Conservation (phyloP, 2,329 filamentous ascomycete genomes). For the Camillea tinctor region DNA sequence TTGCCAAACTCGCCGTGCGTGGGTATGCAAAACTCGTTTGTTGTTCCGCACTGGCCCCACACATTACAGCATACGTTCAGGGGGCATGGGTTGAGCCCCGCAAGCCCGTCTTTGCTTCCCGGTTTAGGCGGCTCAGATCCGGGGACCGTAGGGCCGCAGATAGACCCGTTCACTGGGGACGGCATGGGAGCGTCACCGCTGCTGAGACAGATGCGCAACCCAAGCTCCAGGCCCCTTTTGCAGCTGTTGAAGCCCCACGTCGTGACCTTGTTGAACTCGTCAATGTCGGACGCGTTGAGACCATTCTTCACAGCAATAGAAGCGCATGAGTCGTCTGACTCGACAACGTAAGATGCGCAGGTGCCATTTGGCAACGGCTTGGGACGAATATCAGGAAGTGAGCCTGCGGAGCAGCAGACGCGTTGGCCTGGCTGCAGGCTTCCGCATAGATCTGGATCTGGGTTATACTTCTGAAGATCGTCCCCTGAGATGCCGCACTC, state of each 20-base stretch:
- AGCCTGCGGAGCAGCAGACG: constrained; percentile 17
- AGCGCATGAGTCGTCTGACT: constrained; percentile 12
- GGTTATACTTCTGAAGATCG: constrained; percentile 12
- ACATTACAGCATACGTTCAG: constrained; percentile 21
- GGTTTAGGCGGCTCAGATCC: constrained; percentile 1
- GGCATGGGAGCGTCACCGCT: too few species aligned
- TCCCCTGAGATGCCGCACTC: constrained; percentile 13
- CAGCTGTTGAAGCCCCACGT: too few species aligned
- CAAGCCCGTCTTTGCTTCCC: too few species aligned
- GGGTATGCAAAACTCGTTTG: background rate
- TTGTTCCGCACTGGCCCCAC: constrained; percentile 18
- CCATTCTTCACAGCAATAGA: too few species aligned
- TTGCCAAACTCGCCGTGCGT: too few species aligned
- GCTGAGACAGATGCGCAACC: too few species aligned
- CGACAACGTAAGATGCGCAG: constrained; percentile 15
- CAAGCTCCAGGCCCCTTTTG: too few species aligned
- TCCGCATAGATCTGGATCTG: constrained; percentile 7
- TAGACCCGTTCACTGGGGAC: too few species aligned
- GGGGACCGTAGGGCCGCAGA: constrained; percentile 14
- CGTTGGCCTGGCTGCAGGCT: constrained; percentile 13
- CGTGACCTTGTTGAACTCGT: too few species aligned
- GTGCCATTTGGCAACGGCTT: constrained; percentile 14
- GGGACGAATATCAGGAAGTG: constrained; percentile 12
- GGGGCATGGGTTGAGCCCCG: constrained; percentile 20
- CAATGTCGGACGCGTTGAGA: too few species aligned